Evolutionary conservation across 345 rosid genomes (phyloP), one percentile per base, ranked within the genome.

Genomic region (Dipteronia dyeriana): DNA sequence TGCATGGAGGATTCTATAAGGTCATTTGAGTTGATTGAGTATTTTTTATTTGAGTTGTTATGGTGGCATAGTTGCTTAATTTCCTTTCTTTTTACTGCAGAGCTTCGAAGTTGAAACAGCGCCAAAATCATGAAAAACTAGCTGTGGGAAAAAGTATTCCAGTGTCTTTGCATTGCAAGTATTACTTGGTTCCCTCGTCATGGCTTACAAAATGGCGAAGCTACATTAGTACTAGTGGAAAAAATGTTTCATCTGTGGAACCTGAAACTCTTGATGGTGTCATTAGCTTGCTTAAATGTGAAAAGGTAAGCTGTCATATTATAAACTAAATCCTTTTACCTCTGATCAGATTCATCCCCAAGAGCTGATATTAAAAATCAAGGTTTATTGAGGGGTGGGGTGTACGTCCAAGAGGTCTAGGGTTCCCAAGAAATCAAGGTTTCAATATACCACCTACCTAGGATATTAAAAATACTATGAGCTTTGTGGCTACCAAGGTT

Each of bases 191-290:
- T 73, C 95, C 99, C 56, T 86, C 98, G 51, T 79, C 83, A 9
- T 96, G 99, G 99, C 86, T 96, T 76, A 77, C 85, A 78, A 88
- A 79, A 66, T 96, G 99, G 99, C 94, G 92, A 85, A 90, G 79
- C 83, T 96, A 91, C 77, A 84, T 94, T 57, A 86, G 78, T 88
- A 80, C 90, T 70, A 87, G 87, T 79, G 91, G 95, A 54, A 94
- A 92, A 88, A 92, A 83, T 83, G 74, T 71, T 77, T 85, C 91
- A 68, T 82, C 83, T 23, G 47, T 68, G 79, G 90, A 89, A 82
- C 98, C 99, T 84, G 95, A 91, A 80, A 76, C 75, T 83, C 89
- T 96, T 64, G 89, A 85, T 81, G 80, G 73, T 75, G 85, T 86
- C 75, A 87, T 96, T 74, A 83, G 78, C 82, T 79, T 84, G 43